Conservation (phyloP, 352 stramenopile genomes). For the Phytophthora sansomeana region DNA sequence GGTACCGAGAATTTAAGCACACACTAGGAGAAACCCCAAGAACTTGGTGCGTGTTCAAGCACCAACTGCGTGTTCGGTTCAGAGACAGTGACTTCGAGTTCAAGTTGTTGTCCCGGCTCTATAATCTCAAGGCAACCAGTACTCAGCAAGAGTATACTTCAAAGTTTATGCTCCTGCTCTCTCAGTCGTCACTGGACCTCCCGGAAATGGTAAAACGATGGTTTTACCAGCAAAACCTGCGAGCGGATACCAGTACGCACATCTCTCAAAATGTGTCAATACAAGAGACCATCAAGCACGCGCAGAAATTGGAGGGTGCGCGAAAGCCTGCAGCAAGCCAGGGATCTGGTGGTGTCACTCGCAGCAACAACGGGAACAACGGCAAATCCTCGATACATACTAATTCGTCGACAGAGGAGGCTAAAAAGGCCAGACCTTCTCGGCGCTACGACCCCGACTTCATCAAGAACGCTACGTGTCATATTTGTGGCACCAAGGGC, state of each 20-base stretch:
- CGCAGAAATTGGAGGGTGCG: neutral
- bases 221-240: constrained; percentile 5
- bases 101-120: constrained; percentile 11
- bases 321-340: neutral
- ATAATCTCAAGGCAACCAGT: neutral
- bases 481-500: too few species aligned
- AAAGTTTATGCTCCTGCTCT: constrained; percentile 20
- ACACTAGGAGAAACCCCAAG: constrained; percentile 9
- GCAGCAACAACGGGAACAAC: too few species aligned
- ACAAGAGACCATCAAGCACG: neutral
- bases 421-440: neutral
- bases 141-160: constrained; percentile 20
- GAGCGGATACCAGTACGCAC: neutral
- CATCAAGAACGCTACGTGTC: neutral
- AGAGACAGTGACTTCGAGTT: constrained; percentile 8
- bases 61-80: constrained; percentile 3
- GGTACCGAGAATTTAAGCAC: constrained; percentile 10
- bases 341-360: too few species aligned
- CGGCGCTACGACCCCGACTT: neutral
- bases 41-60: constrained; percentile 11
- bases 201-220: constrained; percentile 18
- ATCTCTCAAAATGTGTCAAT: neutral
- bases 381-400: too few species aligned
- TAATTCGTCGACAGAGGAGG: too few species aligned
- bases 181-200: constrained; percentile 3